Evolutionary conservation across 768 basidiomycete species (phyloP).

Genomic region (Collybia sp.): DNA sequence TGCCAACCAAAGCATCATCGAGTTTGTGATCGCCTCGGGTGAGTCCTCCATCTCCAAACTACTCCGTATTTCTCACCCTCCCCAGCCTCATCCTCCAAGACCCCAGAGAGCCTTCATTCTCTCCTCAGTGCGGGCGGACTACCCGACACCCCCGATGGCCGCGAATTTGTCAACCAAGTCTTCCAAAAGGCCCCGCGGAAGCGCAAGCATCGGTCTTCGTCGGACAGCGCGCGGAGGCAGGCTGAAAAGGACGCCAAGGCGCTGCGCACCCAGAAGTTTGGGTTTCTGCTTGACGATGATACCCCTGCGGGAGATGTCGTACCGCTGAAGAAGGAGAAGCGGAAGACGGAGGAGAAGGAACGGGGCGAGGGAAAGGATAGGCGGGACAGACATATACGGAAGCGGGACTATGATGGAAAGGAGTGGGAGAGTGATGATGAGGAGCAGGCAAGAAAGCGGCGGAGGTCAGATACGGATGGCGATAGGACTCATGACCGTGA

Average conservation of each 20-base stretch:
- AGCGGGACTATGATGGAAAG: slow-evolving; percentile 74
- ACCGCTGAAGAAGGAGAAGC: slow-evolving; percentile 37
- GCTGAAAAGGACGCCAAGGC: slow-evolving; percentile 74
- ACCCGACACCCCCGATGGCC: slow-evolving; percentile 75
- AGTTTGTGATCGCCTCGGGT: slow-evolving; percentile 88
- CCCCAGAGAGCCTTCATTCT: slow-evolving; percentile 72
- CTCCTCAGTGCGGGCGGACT: slow-evolving; percentile 75
- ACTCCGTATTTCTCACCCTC: slow-evolving; percentile 4
- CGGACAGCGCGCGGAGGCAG: slow-evolving; percentile 49
- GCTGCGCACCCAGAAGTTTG: slow-evolving; percentile 68
- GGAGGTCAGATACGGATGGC: slow-evolving; percentile 42
- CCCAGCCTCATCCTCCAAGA: slow-evolving; percentile 78
- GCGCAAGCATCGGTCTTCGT: slow-evolving; percentile 56
- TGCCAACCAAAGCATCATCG: slow-evolving; percentile 78
- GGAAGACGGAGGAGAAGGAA: slow-evolving; percentile 41
- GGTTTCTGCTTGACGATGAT: slow-evolving; percentile 82
- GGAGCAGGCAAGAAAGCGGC: slow-evolving; percentile 64
- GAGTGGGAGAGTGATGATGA: slow-evolving; percentile 95
- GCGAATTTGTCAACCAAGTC: slow-evolving; percentile 75
- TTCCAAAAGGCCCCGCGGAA: slow-evolving; percentile 76
- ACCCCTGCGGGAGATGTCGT: slow-evolving; percentile 30
- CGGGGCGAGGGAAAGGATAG: slow-evolving; percentile 40
- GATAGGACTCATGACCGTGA: slow-evolving; percentile 10
- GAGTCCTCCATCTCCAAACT: slow-evolving; percentile 12
- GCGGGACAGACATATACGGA: slow-evolving; percentile 63